phyloP scores from a whole-genome alignment of 805 yeast species.

The Pichia nakasei region DNA sequence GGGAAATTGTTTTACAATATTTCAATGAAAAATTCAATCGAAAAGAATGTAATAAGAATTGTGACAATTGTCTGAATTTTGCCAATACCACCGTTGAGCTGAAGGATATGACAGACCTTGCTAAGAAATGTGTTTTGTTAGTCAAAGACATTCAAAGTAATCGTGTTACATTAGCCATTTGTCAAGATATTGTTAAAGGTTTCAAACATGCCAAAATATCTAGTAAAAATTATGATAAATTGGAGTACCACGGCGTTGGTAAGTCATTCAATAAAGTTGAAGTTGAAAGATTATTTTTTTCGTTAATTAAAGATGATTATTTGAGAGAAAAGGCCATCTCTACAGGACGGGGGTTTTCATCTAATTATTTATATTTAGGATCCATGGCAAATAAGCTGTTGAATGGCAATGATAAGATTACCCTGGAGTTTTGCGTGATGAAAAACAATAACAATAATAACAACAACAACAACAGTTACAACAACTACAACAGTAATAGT shows the following conservation, averaged over 20 bases:
- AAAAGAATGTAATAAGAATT: conserved; percentile 53
- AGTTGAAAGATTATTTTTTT: conserved; percentile 76
- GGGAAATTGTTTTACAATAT: conserved; percentile 81
- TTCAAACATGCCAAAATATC: conserved; percentile 53
- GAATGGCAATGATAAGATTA: conserved; percentile 25
- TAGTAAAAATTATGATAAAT: conserved; percentile 50
- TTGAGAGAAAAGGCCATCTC: conserved; percentile 68
- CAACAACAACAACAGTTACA: no score
- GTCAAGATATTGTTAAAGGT: conserved; percentile 80
- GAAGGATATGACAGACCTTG: conserved; percentile 60
- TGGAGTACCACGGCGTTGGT: conserved; percentile 66
- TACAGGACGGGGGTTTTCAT: conserved; percentile 62
- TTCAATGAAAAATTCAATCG: conserved; percentile 78
- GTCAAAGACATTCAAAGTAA: conserved; percentile 47
- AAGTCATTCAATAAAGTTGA: conserved; percentile 53
- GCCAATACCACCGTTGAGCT: conserved; percentile 34
- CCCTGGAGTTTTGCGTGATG: neutral
- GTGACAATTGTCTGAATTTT: conserved; percentile 74
- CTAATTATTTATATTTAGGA: conserved; percentile 65
- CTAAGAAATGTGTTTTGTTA: conserved; percentile 50
- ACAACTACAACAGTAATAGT: no score
- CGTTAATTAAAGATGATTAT: conserved; percentile 55
- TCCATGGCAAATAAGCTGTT: conserved; percentile 43
- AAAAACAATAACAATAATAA: neutral
- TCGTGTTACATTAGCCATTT: conserved; percentile 67